Evolutionary conservation across 805 yeast species (phyloP), one percentile per base, ranked within the genome.

Genomic region (Starmerella stellata): DNA sequence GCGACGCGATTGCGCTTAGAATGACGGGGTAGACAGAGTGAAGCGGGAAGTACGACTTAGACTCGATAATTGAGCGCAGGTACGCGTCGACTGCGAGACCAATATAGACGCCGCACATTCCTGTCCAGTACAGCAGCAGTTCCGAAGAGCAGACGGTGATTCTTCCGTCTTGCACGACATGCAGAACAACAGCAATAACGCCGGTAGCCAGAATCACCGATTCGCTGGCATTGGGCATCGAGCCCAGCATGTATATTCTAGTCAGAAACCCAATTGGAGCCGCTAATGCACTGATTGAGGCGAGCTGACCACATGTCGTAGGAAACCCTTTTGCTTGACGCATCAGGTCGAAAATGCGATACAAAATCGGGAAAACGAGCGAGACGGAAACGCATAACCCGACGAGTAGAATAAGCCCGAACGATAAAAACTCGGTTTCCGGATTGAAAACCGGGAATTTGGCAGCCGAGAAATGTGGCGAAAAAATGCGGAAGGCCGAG

Each of bases 141-240:
- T 48, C 52, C 9, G 47, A 29, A 16, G 42, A 30, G 37, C 45
- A 40, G 1, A 51, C 52, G 9, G 33, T 30, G 1, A 50, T 52
- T 7, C 52, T 45, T 30, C 54, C 54, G 31, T 51, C 54, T 38
- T 51, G 50, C n/a, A 45, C 42, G 30, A 21, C 25, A 19, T 45
- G 46, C 13, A 46, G 36, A 15, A 35, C 16, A 1, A 48, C 47
- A 0, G 35, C 46, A 8, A 41, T 15, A 3, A 35, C 39, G 1
- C 44, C 44, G 14, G 27, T 42, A 3, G 20, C 41, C 4, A 39
- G 21, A 7, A 42, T 34, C 5, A 42, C 17, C 35, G 38, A 36
- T 21, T 47, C 52, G 13, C 31, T 28, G 2, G 34, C 29, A n/a
- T 35, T 27, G 4, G 51, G 50, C 2, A 35, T 11, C 5, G 30